Evolutionary conservation across 306 rosid species (phyloP).

Genomic region (Prunus fruticosa): DNA sequence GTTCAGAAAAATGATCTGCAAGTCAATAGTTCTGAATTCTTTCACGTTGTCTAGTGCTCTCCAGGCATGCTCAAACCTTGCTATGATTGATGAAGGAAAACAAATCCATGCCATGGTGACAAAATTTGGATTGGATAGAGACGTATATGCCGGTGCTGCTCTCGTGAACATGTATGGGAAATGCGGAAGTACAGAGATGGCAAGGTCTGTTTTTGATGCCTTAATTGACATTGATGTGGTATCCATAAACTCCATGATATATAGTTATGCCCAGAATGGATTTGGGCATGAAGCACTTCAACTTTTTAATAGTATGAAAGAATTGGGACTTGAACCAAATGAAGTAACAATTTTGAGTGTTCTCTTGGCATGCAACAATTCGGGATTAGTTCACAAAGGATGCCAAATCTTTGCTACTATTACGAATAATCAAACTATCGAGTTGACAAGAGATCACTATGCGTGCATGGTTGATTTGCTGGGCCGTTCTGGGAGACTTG

Average conservation of each 20-base stretch:
- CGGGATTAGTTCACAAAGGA: slow-evolving; percentile 67
- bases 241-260: slow-evolving; percentile 65
- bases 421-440: slow-evolving; percentile 33
- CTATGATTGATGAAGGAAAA: slow-evolving; percentile 59
- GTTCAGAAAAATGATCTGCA: slow-evolving; percentile 56
- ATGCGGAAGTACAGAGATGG: slow-evolving; percentile 57
- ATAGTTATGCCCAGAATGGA: slow-evolving; percentile 62
- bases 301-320: slow-evolving; percentile 39
- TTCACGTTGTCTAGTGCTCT: slow-evolving; percentile 64
- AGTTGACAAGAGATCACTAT: slow-evolving; percentile 55
- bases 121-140: slow-evolving; percentile 50
- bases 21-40: slow-evolving; percentile 44
- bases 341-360: slow-evolving; percentile 55
- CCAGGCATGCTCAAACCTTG: slow-evolving; percentile 67
- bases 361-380: slow-evolving; percentile 71
- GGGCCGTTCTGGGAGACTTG: slow-evolving; percentile 59
- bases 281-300: slow-evolving; percentile 58
- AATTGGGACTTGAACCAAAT: slow-evolving; percentile 42
- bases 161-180: slow-evolving; percentile 63
- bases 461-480: slow-evolving; percentile 63
- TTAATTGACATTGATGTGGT: slow-evolving; percentile 34
- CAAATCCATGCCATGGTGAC: slow-evolving; percentile 45
- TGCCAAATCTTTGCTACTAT: slow-evolving; percentile 46
- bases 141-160: slow-evolving; percentile 55
- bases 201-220: slow-evolving; percentile 40